These are phyloP conservation scores for Xylaria polymorpha DNA, from an alignment of 2,329 filamentous ascomycete genomes.

Conservation along the genomic window DNA sequence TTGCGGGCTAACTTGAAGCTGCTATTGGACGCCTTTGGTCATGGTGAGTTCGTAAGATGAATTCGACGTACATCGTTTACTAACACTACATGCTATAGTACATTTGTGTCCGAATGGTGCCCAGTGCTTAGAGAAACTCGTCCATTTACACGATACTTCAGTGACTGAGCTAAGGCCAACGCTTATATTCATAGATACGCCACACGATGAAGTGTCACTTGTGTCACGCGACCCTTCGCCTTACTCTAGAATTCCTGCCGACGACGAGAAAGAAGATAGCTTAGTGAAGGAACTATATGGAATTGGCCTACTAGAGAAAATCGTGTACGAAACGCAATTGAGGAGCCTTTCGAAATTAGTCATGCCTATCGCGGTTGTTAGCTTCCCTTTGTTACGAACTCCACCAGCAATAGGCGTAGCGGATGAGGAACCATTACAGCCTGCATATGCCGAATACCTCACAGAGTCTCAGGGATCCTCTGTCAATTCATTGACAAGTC, in stretches of 20 bases:
- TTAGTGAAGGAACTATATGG: constrained; percentile 65
- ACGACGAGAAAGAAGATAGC: constrained; percentile 55
- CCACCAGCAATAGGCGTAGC: constrained; percentile 50
- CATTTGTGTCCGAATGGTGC: constrained; percentile 65
- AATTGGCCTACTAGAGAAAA: constrained; percentile 64
- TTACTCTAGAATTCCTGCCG: constrained; percentile 52
- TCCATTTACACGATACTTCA: constrained; percentile 64
- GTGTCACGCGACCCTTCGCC: constrained; percentile 59
- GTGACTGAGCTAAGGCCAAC: constrained; percentile 66
- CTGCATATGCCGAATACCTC: constrained; percentile 45
- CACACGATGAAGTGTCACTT: constrained; percentile 60
- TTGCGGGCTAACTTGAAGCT: constrained; percentile 61
- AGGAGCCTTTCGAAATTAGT: constrained; percentile 67
- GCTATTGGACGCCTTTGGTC: constrained; percentile 65
- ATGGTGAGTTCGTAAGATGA: constrained; percentile 58
- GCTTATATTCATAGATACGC: constrained; percentile 67
- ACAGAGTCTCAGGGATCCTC: constrained; percentile 45
- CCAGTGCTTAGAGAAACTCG: constrained; percentile 64
- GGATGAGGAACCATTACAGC: constrained; percentile 39
- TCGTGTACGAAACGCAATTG: constrained; percentile 68
- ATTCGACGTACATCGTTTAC: constrained; percentile 19
- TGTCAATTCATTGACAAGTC: constrained; percentile 54
- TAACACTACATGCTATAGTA: constrained; percentile 53
- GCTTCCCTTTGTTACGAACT: constrained; percentile 50
- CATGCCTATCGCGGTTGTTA: constrained; percentile 66